Evolutionary conservation across 495 filamentous ascomycete species (phyloP).

Genomic region (Penicillium manginii): DNA sequence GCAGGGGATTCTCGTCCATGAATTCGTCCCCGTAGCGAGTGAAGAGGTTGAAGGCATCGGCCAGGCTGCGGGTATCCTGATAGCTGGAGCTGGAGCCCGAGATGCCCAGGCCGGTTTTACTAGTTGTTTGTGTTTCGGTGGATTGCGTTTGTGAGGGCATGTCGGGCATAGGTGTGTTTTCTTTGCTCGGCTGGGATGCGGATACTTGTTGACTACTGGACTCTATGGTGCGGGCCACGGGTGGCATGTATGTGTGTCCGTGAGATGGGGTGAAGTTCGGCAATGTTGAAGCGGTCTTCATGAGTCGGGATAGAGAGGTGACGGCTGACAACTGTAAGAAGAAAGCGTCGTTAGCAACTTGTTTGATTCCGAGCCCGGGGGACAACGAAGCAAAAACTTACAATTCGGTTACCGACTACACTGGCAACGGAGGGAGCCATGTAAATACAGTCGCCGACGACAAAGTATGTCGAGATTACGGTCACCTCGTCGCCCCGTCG

Average conservation of each 20-base stretch:
- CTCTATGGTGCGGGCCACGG: constrained; percentile 44
- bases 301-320: constrained; percentile 67
- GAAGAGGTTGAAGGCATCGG: constrained; percentile 68
- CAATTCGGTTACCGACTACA: constrained; percentile 74
- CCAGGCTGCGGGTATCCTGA: constrained; percentile 59
- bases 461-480: constrained; percentile 78
- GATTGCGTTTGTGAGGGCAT: constrained; percentile 25
- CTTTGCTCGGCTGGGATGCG: constrained; percentile 54
- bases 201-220: constrained; percentile 31
- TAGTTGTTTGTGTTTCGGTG: constrained; percentile 33
- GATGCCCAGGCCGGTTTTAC: constrained; percentile 42
- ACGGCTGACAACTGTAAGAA: constrained; percentile 58
- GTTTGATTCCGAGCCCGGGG: background rate
- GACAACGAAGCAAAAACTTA: constrained; percentile 37
- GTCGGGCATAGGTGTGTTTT: constrained; percentile 65
- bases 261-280: constrained; percentile 73
- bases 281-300: constrained; percentile 63
- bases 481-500: constrained; percentile 72
- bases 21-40: constrained; percentile 73
- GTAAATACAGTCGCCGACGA: constrained; percentile 84
- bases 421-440: constrained; percentile 85
- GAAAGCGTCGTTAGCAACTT: background rate
- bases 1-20: constrained; percentile 89
- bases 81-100: constrained; percentile 33
- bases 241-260: constrained; percentile 74